Base-by-base conservation (phyloP, 1,139 yeast species). In the Maudiozyma humilis region DNA sequence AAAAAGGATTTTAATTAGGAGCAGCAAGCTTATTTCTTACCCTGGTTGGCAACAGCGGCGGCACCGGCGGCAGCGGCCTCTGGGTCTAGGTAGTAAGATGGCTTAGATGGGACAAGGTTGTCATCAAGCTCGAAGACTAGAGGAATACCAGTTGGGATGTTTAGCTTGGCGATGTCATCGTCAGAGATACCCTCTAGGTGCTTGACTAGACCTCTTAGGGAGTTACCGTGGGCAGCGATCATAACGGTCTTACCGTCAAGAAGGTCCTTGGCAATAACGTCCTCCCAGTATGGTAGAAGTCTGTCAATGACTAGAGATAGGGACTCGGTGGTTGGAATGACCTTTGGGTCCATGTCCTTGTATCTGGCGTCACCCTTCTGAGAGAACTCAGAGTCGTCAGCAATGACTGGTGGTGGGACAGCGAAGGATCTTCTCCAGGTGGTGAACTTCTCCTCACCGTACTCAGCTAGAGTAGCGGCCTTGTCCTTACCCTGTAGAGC, bases 61-160 rank as follows among this genome's bases (percentile, higher is more conserved):
- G 97, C 97, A 76, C 97, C 97, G 48, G 96, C 96, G 54, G 88
- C 96, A 65, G 97, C 97, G 64, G 96, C 97, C 75, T 87, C 96
- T 62, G 97, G 97, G 73, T 89, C 97, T 73, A 89, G 82, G 81
- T 89, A 89, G 78, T 88, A 86, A 59, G 94, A 82, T 55, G 89
- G 86, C 80, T 88, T 88, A 65, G 82, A 75, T 71, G 96, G 96
- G 72, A 79, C 79, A 72, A 89, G 82, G 63, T 76, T 65, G 50
- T 77, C 83, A 68, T 89, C 96, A 66, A 91, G 82, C 74, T 89
- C 97, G 73, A 86, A 91, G 52, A 91, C 96, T 72, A 91, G 81
- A 66, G 98, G 98, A 57, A 89, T 91, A 77, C 96, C 98, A 60
- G 98, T 91, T 70, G 97, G 97, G 67, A 89, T 87, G 81, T 89